Conservation (phyloP, 2,329 filamentous ascomycete species). For the Pseudogymnoascus destructans region DNA sequence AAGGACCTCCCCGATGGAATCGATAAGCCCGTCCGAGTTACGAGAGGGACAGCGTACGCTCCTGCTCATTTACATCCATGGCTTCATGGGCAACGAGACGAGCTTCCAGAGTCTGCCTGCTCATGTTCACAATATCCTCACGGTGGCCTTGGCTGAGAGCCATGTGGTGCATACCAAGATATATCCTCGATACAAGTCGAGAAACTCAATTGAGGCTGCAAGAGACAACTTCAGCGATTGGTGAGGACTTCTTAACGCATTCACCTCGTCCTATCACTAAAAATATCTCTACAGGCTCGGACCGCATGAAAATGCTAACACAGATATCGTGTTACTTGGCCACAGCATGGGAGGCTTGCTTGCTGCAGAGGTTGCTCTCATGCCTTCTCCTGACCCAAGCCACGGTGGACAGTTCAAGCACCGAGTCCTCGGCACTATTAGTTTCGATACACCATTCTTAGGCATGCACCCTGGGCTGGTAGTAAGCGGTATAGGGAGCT, state of each 20-base stretch:
- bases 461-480: slow-evolving; percentile 84
- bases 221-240: slow-evolving; percentile 74
- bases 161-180: slow-evolving; percentile 80
- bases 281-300: slow-evolving; percentile 40
- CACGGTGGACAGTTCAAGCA: slow-evolving; percentile 44
- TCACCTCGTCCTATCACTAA: slow-evolving; percentile 6
- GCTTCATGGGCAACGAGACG: slow-evolving; percentile 78
- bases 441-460: slow-evolving; percentile 75
- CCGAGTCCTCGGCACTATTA: slow-evolving; percentile 65
- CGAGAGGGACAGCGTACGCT: slow-evolving; percentile 37
- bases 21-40: slow-evolving; percentile 23
- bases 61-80: slow-evolving; percentile 74
- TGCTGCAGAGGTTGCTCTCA: slow-evolving; percentile 63
- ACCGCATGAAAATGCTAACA: slow-evolving; percentile 59
- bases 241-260: slow-evolving; percentile 28
- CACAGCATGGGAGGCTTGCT: slow-evolving; percentile 86
- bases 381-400: slow-evolving; percentile 26
- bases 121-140: slow-evolving; percentile 67
- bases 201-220: slow-evolving; percentile 57
- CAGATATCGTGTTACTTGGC: slow-evolving; percentile 71
- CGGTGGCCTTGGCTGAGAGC: slow-evolving; percentile 51
- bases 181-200: slow-evolving; percentile 68
- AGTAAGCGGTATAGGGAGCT: slow-evolving; percentile 63
- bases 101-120: slow-evolving; percentile 82
- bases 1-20: slow-evolving; percentile 25